Base-by-base conservation (phyloP, 495 filamentous ascomycete species). In the Aspergillus cristatus region DNA sequence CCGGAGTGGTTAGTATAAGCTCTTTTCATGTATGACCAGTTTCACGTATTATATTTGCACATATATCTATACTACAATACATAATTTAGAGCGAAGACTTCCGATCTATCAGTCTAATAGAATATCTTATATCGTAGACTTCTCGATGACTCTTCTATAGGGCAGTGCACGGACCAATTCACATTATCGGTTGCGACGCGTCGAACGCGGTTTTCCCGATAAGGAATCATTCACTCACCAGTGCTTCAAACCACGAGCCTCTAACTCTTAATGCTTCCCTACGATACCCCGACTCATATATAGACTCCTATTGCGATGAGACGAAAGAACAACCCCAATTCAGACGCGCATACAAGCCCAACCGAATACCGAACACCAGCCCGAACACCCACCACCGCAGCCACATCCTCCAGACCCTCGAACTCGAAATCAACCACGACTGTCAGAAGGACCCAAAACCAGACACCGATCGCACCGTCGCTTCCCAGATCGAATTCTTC, bases 1-100 rank as follows among this genome's bases (percentile, higher is more conserved):
- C 76, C 78, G 11, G 76, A 80, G 14, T 82, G 78, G 78, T 54
- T 81, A 17, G 53, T 70, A 56, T 67, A 44, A 32, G 20, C 20
- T 24, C 20, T 28, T 12, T 22, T 20, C 18, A 25, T 35, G 14
- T 34, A 38, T 37, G n/a, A n/a, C n/a, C n/a, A n/a, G n/a, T n/a
- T n/a, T n/a, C n/a, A n/a, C n/a, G n/a, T n/a, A n/a, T n/a, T n/a
- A n/a, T n/a, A n/a, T n/a, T n/a, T n/a, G n/a, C n/a, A n/a, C n/a
- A n/a, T n/a, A n/a, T n/a, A n/a, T n/a, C n/a, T n/a, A n/a, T n/a
- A n/a, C n/a, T n/a, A n/a, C n/a, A n/a, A n/a, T n/a, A 24, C 20
- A 24, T 24, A 4, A 4, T 24, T 24, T 24, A 24, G 20, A 24
- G 20, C 20, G n/a, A n/a, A n/a, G n/a, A n/a, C n/a, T n/a, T n/a